phyloP scores from a whole-genome alignment of 140 eudicot species.

The Flaveria floridana region DNA sequence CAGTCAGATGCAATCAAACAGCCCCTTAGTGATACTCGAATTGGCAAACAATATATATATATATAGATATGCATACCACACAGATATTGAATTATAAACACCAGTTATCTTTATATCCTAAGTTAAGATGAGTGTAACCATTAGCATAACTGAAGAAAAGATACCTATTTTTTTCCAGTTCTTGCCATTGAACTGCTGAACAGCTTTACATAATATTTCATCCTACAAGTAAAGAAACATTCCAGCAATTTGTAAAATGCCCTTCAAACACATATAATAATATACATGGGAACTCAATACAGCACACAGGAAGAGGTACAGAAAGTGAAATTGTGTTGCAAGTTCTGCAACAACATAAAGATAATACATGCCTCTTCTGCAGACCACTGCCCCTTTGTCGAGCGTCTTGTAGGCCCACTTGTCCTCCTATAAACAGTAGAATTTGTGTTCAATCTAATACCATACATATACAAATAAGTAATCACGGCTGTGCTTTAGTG shows the following conservation, averaged over 20 bases:
- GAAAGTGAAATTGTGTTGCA: background rate
- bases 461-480: background rate
- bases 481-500: background rate
- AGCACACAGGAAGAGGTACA: background rate
- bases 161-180: constrained; percentile 99
- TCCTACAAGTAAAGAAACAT: constrained; percentile 50
- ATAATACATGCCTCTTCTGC: constrained; percentile 67
- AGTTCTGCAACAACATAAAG: background rate
- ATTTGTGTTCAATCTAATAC: constrained; percentile 14
- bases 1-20: too few species aligned
- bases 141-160: background rate
- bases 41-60: background rate
- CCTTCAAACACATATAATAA: background rate
- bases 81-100: background rate
- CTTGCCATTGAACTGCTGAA: constrained; percentile 88
- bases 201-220: constrained; percentile 83
- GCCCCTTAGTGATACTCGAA: background rate
- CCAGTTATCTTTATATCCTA: constrained; percentile 10
- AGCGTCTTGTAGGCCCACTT: constrained; percentile 93
- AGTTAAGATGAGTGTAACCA: background rate
- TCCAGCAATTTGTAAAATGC: background rate
- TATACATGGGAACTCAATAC: too few species aligned
- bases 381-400: constrained; percentile 98
- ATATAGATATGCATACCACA: background rate
- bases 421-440: constrained; percentile 65